Base-by-base conservation (phyloP, 805 yeast species). In the Yamadazyma olivae region DNA sequence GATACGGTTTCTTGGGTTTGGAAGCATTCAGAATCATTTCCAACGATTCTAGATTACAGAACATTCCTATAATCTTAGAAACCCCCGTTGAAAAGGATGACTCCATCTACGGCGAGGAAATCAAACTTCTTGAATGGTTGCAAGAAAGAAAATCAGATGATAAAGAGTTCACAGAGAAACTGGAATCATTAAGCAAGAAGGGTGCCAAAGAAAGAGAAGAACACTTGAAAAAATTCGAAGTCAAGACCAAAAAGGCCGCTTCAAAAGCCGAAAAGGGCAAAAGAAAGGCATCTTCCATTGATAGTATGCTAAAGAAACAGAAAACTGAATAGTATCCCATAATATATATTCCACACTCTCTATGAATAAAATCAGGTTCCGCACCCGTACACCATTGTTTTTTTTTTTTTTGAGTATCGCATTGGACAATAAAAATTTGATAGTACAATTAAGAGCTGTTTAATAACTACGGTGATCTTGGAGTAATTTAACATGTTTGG, bases 1-100 rank as follows among this genome's bases (percentile, higher is more conserved):
- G 99, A 1, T 70, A 77, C 46, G 99, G 99, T 0, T 93, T 86
- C 51, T 53, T 93, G 30, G 96, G 96, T 0, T 66, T 93, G 30
- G 96, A 91, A 47, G 77, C 82, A 10, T 93, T 93, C 57, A 67
- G 95, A 46, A 61, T 79, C 17, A 61, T 91, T 34, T 87, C 95
- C 45, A 88, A 89, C 57, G 77, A 76, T 36, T 59, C 68, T 1
- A 70, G 79, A 34, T 66, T 91, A 17, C 63, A 73, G 33, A 70
- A 69, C 6, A 71, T 91, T 1, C 98, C 98, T 3, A 74, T 90
- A 23, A 71, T 93, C 15, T 67, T 93, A 39, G 99, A 93, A 52
- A 90, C 97, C 0, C 98, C 98, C 1, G 78, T 74, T 12, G 76
- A 68, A 3, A 68, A 79, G 27, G 83, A 81, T 48, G 87, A 81